Percentiles rank a stretch among this genome's conserved stretches.
These are phyloP conservation scores for Hymenoscyphus occultus DNA, from an alignment of 2,329 filamentous ascomycete species.

Conservation along the genomic window DNA sequence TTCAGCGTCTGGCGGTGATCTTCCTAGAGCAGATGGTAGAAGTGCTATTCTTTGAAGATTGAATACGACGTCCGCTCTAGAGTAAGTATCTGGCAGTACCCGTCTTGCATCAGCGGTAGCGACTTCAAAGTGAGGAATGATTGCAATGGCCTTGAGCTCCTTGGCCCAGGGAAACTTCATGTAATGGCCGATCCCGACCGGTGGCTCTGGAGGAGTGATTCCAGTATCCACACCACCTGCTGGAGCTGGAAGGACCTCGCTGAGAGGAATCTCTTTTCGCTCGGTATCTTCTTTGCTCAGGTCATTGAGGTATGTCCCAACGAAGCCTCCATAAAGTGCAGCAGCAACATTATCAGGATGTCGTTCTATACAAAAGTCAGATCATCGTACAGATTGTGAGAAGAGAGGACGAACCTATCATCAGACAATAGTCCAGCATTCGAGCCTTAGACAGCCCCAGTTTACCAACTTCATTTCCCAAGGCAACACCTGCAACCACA, in stretches of 20 bases:
- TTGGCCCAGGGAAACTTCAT: conserved; percentile 92
- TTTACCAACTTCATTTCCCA: conserved; percentile 84
- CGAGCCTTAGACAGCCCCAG: conserved; percentile 75
- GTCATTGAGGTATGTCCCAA: conserved; percentile 94
- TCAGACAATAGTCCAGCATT: conserved; percentile 92
- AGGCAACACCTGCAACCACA: conserved; percentile 89
- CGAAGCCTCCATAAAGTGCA: conserved; percentile 91
- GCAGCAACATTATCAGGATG: conserved; percentile 95
- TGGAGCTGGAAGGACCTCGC: conserved; percentile 86
- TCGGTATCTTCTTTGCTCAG: conserved; percentile 85
- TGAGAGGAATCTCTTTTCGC: conserved; percentile 88
- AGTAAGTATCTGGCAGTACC: conserved; percentile 78
- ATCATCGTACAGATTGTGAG: not conserved
- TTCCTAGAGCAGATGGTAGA: conserved; percentile 82
- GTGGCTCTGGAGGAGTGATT: conserved; percentile 80
- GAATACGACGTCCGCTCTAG: conserved; percentile 79
- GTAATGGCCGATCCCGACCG: conserved; percentile 88
- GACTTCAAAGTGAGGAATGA: conserved; percentile 94
- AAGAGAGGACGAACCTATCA: conserved; percentile 67
- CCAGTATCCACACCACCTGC: conserved; percentile 92
- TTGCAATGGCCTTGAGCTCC: conserved; percentile 94
- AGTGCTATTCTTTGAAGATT: conserved; percentile 93
- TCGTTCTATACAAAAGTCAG: conserved; percentile 52
- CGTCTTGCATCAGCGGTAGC: conserved; percentile 87
- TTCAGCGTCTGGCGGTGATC: conserved; percentile 85